These are phyloP conservation scores for Dothiorella sarmentorum DNA, from an alignment of 2,329 filamentous ascomycete species.

Conservation along the genomic window DNA sequence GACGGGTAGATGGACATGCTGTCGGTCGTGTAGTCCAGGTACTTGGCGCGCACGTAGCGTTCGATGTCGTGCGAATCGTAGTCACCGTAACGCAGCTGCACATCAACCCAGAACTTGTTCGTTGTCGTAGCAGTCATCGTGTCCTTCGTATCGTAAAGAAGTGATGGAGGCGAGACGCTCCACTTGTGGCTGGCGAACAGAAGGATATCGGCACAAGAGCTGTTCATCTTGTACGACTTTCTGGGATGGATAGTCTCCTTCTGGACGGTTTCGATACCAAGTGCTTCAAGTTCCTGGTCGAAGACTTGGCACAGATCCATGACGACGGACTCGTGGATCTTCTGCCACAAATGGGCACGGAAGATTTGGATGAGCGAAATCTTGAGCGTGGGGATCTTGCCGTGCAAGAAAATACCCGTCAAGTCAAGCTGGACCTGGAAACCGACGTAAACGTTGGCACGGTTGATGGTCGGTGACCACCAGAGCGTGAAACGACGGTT, in stretches of 20 bases:
- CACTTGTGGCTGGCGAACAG: constrained; percentile 98
- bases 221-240: constrained; percentile 99
- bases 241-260: constrained; percentile 98
- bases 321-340: constrained; percentile 97
- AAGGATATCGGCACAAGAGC: constrained; percentile 94
- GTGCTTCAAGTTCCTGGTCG: constrained; percentile 90
- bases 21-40: constrained; percentile 97
- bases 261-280: constrained; percentile 95
- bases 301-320: constrained; percentile 99
- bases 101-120: constrained; percentile 99
- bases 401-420: constrained; percentile 97
- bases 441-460: constrained; percentile 97
- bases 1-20: constrained; percentile 99
- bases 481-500: constrained; percentile 97
- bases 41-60: constrained; percentile 94
- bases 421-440: constrained; percentile 98
- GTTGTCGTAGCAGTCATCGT: constrained; percentile 89
- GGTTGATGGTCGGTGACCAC: constrained; percentile 87
- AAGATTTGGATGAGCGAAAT: constrained; percentile 99
- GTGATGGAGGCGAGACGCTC: constrained; percentile 92
- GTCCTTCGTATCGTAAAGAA: constrained; percentile 95
- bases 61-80: constrained; percentile 99
- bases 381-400: constrained; percentile 96
- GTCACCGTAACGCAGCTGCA: constrained; percentile 93
- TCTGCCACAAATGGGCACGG: constrained; percentile 99